Conservation (phyloP, 2,329 filamentous ascomycete genomes). For the Ceratocystis huliohia region DNA sequence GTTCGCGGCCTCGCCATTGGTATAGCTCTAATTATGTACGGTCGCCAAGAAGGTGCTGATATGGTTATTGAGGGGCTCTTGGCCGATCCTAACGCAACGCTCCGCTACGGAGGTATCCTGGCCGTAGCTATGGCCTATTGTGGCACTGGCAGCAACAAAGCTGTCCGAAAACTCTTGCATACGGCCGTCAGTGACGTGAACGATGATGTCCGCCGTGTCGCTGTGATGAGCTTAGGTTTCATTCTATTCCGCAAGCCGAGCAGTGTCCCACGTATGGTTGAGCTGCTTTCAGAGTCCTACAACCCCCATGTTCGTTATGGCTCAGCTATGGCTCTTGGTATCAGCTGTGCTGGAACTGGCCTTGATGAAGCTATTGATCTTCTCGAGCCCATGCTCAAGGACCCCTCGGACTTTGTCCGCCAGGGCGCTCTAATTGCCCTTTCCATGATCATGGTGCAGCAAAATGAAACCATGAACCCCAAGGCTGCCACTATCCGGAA, state of each 20-base stretch:
- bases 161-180: constrained; percentile 87
- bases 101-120: constrained; percentile 96
- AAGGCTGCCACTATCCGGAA: constrained; percentile 87
- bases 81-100: constrained; percentile 81
- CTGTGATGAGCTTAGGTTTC: constrained; percentile 95
- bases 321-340: constrained; percentile 95
- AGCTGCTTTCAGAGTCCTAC: constrained; percentile 94
- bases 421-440: constrained; percentile 90
- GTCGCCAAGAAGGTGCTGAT: constrained; percentile 85
- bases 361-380: constrained; percentile 93
- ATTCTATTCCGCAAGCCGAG: constrained; percentile 96
- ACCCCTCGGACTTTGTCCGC: constrained; percentile 94
- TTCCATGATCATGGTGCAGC: constrained; percentile 98
- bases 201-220: constrained; percentile 88
- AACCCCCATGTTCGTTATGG: constrained; percentile 97
- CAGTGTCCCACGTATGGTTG: constrained; percentile 96
- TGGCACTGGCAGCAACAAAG: constrained; percentile 96
- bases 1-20: constrained; percentile 89
- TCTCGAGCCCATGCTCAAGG: constrained; percentile 98
- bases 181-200: constrained; percentile 96
- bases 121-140: constrained; percentile 97
- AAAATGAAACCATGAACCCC: constrained; percentile 97
- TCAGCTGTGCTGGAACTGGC: constrained; percentile 92
- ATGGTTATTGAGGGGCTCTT: constrained; percentile 87
- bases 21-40: constrained; percentile 98